These are phyloP conservation scores for Rhodamnia rubescens DNA, from an alignment of 345 rosid genomes.

Conservation along the genomic window DNA sequence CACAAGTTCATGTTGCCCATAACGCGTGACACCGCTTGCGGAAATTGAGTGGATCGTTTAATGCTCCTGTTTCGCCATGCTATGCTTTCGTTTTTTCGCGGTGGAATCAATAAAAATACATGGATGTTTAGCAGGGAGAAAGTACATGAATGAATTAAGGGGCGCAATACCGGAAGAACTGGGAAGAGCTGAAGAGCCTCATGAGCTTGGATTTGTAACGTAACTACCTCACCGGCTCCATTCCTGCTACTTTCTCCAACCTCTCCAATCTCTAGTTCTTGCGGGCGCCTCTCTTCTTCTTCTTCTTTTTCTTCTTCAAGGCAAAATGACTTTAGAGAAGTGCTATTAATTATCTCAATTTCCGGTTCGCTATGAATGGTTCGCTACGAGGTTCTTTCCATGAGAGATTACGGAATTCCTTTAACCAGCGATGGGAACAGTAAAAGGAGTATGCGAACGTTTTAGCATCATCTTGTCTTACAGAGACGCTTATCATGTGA, in stretches of 20 bases:
- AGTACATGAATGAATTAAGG: conserved; percentile 44
- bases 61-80: background rate
- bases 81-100: background rate
- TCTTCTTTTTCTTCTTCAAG: too few relatives aligned
- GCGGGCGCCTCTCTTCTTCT: conserved; percentile 8
- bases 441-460: too few relatives aligned
- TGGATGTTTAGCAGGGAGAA: conserved; percentile 28
- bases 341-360: background rate
- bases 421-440: too few relatives aligned
- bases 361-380: background rate
- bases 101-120: background rate
- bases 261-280: conserved; percentile 55
- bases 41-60: too few relatives aligned
- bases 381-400: too few relatives aligned
- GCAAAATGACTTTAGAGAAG: background rate
- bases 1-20: too few relatives aligned
- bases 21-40: too few relatives aligned
- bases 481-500: background rate
- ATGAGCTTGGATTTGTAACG: conserved; percentile 60
- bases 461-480: background rate
- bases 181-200: conserved; percentile 42
- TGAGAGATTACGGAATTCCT: too few relatives aligned
- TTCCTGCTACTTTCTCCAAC: conserved; percentile 48
- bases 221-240: conserved; percentile 47
- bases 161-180: conserved; percentile 50